Evolutionary conservation across 2,329 filamentous ascomycete genomes (phyloP).

Genomic region (Curvularia sp.): DNA sequence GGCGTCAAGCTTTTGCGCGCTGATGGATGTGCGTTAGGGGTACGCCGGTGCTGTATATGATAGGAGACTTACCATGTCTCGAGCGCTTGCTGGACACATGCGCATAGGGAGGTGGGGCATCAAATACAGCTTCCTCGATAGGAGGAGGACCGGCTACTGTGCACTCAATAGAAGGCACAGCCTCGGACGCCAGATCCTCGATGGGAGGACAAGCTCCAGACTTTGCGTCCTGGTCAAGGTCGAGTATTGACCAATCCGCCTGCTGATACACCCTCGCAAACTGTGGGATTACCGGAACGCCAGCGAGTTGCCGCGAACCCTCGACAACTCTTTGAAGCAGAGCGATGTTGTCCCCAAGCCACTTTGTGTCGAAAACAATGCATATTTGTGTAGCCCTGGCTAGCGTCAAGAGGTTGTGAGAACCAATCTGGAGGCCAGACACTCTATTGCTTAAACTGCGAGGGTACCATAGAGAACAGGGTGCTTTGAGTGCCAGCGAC

Average conservation of each 20-base stretch:
- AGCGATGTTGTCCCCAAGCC: constrained; percentile 7
- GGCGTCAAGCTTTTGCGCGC: constrained; percentile 12
- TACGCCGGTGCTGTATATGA: background rate
- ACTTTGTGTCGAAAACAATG: constrained; percentile 11
- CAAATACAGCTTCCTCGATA: constrained; percentile 2
- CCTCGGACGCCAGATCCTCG: background rate
- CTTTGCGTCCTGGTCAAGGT: background rate
- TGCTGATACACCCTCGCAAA: constrained; percentile 7
- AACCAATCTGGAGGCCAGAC: background rate
- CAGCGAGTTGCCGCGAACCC: constrained; percentile 5
- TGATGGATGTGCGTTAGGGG: background rate
- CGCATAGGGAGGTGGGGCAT: constrained; percentile 11
- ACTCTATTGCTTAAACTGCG: background rate
- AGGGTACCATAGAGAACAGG: constrained; percentile 13
- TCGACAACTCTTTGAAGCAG: constrained; percentile 2
- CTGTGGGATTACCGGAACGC: constrained; percentile 4
- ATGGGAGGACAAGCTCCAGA: constrained; percentile 1
- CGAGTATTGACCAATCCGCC: constrained; percentile 9
- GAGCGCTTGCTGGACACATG: constrained; percentile 10
- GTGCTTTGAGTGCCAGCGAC: constrained; percentile 9
- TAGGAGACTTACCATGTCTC: constrained; percentile 6
- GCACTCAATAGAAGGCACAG: constrained; percentile 1
- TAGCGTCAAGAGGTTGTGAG: constrained; percentile 3
- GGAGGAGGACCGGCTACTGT: background rate
- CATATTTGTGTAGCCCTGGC: constrained; percentile 8